Evolutionary conservation across 352 stramenopile genomes (phyloP).

Genomic region (Phytopythium mirpurense): DNA sequence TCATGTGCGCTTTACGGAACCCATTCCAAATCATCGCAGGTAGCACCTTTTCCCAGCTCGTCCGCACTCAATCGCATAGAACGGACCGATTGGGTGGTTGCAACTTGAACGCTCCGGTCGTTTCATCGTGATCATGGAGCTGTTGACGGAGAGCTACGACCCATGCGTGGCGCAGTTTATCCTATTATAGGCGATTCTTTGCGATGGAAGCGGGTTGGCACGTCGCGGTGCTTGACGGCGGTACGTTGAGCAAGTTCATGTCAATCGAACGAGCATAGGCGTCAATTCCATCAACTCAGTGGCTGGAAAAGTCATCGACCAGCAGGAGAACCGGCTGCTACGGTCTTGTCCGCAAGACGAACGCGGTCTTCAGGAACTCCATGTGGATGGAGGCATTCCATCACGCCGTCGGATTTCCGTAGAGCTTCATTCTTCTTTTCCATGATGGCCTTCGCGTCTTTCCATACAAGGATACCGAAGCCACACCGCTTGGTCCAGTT

Average conservation of each 20-base stretch:
- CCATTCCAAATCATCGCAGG: background rate
- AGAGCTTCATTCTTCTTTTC: background rate
- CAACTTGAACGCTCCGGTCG: background rate
- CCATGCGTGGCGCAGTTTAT: background rate
- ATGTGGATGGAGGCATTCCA: conserved; percentile 7
- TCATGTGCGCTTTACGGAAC: background rate
- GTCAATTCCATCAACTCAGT: conserved; percentile 10
- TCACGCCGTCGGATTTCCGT: conserved; percentile 5
- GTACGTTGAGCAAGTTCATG: conserved; percentile 6
- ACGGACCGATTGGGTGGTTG: background rate
- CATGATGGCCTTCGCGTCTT: conserved; percentile 4
- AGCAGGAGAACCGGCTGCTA: conserved; percentile 7
- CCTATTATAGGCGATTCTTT: conserved; percentile 10
- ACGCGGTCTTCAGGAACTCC: conserved; percentile 12
- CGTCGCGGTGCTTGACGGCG: conserved; percentile 1
- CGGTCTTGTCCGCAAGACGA: conserved; percentile 6
- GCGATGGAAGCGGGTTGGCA: conserved; percentile 9
- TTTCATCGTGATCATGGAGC: background rate
- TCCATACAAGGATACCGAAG: conserved; percentile 3
- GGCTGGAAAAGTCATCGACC: conserved; percentile 11
- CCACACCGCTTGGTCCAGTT: background rate
- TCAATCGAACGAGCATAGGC: conserved; percentile 3
- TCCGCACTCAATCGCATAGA: background rate
- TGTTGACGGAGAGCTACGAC: background rate
- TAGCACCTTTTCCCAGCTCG: background rate